Evolutionary conservation across 495 filamentous ascomycete genomes (phyloP).

Genomic region (Penicillium angulare): DNA sequence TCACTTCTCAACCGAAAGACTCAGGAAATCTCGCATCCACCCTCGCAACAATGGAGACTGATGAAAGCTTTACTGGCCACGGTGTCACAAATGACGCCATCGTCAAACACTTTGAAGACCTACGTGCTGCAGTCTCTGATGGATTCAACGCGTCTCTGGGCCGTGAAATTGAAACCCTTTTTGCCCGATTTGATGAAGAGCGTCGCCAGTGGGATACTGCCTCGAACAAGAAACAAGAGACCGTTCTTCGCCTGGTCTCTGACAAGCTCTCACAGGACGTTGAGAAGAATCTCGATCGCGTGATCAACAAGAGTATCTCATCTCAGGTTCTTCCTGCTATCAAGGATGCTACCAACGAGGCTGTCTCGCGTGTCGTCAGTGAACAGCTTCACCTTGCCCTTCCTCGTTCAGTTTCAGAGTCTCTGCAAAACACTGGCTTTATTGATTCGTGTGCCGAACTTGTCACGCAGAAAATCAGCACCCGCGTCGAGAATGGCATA

Average conservation of each 20-base stretch:
- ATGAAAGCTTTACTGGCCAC: constrained; percentile 14
- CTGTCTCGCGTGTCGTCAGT: constrained; percentile 59
- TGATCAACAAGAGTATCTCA: constrained; percentile 67
- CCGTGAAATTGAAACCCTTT: constrained; percentile 53
- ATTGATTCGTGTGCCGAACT: constrained; percentile 59
- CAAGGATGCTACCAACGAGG: constrained; percentile 51
- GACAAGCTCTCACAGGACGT: constrained; percentile 87
- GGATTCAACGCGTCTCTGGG: background rate
- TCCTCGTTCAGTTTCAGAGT: too few species aligned
- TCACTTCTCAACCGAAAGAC: constrained; percentile 4
- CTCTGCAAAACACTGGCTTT: constrained; percentile 64
- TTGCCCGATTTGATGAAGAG: constrained; percentile 63
- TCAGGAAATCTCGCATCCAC: constrained; percentile 16
- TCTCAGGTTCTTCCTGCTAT: constrained; percentile 60
- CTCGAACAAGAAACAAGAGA: constrained; percentile 68
- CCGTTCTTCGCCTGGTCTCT: constrained; percentile 82
- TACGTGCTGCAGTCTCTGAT: background rate
- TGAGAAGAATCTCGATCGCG: constrained; percentile 70
- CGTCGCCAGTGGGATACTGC: constrained; percentile 62
- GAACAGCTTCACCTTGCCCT: too few species aligned
- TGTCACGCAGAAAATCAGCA: constrained; percentile 51
- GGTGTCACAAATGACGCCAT: too few species aligned
- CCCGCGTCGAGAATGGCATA: constrained; percentile 68
- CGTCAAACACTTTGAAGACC: too few species aligned
- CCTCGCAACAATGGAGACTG: background rate